Evolutionary conservation across 176 grass and related monocot genomes (phyloP).

Genomic region (Sorghum bicolor): DNA sequence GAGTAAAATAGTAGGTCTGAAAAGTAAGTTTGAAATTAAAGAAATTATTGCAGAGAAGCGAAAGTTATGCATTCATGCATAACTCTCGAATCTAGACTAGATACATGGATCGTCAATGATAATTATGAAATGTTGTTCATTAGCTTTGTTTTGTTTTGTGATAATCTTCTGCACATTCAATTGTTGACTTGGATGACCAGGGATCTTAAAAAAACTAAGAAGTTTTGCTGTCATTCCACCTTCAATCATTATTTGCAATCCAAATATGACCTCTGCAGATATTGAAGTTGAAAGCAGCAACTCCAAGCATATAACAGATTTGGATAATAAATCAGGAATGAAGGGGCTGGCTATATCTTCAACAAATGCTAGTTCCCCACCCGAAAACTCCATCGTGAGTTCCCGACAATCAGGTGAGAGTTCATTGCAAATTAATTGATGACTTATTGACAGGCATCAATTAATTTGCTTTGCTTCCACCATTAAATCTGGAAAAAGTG

Average conservation of each 20-base stretch:
- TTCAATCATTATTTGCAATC: background rate
- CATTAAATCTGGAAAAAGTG: no score
- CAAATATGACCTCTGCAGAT: background rate
- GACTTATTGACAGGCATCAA: no score
- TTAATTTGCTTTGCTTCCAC: no score
- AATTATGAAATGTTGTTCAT: background rate
- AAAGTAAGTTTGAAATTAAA: background rate
- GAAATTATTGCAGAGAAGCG: background rate
- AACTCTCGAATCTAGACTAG: background rate
- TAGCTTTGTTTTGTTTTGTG: background rate
- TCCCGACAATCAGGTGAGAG: background rate
- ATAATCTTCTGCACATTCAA: background rate
- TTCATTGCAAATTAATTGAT: no score
- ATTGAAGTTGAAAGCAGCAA: background rate
- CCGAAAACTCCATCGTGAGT: background rate
- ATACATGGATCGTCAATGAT: background rate
- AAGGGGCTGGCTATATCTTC: background rate
- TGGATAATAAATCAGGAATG: background rate
- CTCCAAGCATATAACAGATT: background rate
- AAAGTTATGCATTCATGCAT: background rate
- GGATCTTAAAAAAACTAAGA: background rate
- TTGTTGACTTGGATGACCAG: background rate
- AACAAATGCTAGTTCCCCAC: background rate
- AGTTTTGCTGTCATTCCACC: background rate
- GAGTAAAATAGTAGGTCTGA: background rate